phyloP scores from a whole-genome alignment of 2,329 filamentous ascomycete genomes.

The Hawksworthiomyces lignivorus region DNA sequence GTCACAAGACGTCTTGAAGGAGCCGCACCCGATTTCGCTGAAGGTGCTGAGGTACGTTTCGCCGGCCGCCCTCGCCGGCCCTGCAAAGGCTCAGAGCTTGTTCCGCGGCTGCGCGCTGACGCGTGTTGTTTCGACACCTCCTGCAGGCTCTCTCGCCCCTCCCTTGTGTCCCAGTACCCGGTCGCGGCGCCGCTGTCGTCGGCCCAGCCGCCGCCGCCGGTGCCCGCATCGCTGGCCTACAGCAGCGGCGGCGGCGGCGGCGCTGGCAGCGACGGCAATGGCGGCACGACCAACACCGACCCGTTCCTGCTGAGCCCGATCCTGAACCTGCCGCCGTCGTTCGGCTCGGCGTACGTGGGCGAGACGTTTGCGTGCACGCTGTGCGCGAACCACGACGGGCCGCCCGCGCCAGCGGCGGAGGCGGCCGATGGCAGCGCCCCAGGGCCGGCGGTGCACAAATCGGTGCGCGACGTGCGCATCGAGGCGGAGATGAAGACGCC shows the following conservation, averaged over 20 bases:
- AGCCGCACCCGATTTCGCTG: slow-evolving; percentile 70
- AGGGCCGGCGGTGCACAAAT: slow-evolving; percentile 28
- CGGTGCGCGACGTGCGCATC: slow-evolving; percentile 70
- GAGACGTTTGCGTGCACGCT: slow-evolving; percentile 92
- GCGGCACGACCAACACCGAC: slow-evolving; percentile 38
- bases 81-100: slow-evolving; percentile 4
- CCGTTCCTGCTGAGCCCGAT: slow-evolving; percentile 54
- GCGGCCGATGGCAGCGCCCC: slow-evolving; percentile 21
- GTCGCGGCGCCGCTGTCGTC: slow-evolving; percentile 39
- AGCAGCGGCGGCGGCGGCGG: slow-evolving; percentile 25
- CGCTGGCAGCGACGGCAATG: slow-evolving; percentile 23
- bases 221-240: slow-evolving; percentile 68
- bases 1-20: slow-evolving; percentile 54
- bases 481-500: slow-evolving; percentile 95
- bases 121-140: background rate
- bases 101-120: background rate
- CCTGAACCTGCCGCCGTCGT: slow-evolving; percentile 80
- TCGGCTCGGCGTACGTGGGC: slow-evolving; percentile 91
- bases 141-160: slow-evolving; percentile 67
- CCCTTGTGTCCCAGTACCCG: slow-evolving; percentile 63
- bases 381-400: slow-evolving; percentile 83
- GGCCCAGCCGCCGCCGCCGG: slow-evolving; percentile 37
- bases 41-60: slow-evolving; percentile 69
- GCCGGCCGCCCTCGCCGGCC: too few relatives aligned
- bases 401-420: slow-evolving; percentile 18